Evolutionary conservation across 2,329 filamentous ascomycete genomes (phyloP), one percentile per base, ranked within the genome.

Genomic region (Pseudogymnoascus sp.): DNA sequence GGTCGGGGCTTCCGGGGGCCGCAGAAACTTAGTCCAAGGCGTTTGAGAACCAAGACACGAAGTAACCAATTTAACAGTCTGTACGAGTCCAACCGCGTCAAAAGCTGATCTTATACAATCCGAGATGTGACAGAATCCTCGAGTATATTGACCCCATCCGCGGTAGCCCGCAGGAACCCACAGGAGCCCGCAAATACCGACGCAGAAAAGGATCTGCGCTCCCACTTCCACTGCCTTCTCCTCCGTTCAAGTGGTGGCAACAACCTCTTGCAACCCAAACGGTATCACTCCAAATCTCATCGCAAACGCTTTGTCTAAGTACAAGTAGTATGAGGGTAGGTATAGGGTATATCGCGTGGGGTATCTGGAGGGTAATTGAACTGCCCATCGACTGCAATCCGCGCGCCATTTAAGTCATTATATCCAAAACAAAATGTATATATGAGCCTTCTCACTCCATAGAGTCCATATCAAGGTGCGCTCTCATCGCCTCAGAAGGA

Each of bases 91-190:
- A 33, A 55, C 49, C 33, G 49, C 29, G 16, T 55, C 49, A 55
- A 55, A 52, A 55, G 49, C 26, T 55, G 49, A 55, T 55, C 45
- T 55, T 55, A 55, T 55, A 55, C 45, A 55, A 55, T 55, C 45
- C 45, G 45, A 55, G n/a, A 55, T 55, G 26, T 55, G 45, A 55
- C 26, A 33, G 26, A 33, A 31, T 33, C 26, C 8, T 33, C 45
- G 26, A 55, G 45, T 33, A 55, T 19, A 55, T 55, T 55, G 26
- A n/a, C 26, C n/a, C 33, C 29, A 55, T 19, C 45, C 45, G 45
- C 45, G 26, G 33, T 55, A 33, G 45, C 26, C 45, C 26, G n/a
- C 26, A 33, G 26, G n/a, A 19, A 10, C 26, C 26, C 26, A 6
- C 45, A 33, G 26, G 26, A 7, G 26, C 7, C 26, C 7, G 26